Base-by-base conservation (phyloP, 192 early-diverging fungal species). In the Coemansia sp. region DNA sequence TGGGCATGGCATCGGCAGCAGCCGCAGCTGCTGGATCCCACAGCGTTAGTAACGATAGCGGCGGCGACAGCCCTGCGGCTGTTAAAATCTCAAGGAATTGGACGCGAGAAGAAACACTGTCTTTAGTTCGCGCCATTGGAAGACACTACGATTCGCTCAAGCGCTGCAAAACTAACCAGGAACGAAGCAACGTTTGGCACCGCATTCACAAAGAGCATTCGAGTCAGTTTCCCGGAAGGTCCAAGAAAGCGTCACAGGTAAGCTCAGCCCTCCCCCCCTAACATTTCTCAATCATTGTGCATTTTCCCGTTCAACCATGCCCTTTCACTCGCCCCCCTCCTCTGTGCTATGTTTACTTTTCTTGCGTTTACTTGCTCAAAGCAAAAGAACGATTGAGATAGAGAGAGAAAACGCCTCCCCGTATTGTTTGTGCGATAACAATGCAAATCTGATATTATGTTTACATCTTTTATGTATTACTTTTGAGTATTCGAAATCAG, bases 161-260 rank as follows among this genome's bases (percentile, higher is more conserved):
- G 43, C 51, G 76, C 0, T 83, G 81, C 60, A 83, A 83, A 55
- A 83, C 81, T 2, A 83, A 83, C 72, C 81, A 83, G 81, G 81
- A 83, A 72, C 76, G 81, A 0, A 83, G 81, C 72, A 83, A 73
- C 26, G 76, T 83, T 8, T 83, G 81, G 81, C 75, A 78, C 20
- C 76, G 73, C 24, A 78, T 83, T 34, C 81, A 83, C 55, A 77
- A 83, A 52, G 81, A 83, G 59, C 81, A 83, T 26, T 83, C 81
- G 36, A 67, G 69, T 48, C 76, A 75, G 69, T 83, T 83, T 49
- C 81, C 81, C 0, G 81, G 81, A 0, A 62, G 81, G 26, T 83
- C 81, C 15, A 83, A 83, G 30, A 83, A 83, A 63, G 81, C 81
- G 4, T 82, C 79, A 7, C 79, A 82, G 78, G 78, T 81, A 76